Base-by-base conservation (phyloP, 2,329 filamentous ascomycete genomes). In the Cladosporium halotolerans region DNA sequence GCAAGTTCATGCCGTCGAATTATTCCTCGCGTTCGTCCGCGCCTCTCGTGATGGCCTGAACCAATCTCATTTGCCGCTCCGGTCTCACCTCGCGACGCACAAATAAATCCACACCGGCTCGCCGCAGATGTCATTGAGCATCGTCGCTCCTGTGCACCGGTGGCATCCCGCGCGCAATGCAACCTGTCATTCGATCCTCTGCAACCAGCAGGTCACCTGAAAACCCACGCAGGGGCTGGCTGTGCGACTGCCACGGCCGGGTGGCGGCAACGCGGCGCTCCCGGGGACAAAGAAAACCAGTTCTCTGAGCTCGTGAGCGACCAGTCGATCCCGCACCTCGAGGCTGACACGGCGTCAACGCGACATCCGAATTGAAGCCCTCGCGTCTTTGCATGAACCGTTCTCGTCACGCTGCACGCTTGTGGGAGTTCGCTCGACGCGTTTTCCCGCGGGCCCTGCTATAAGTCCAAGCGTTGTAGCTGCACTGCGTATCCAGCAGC, bases 51-150 rank as follows among this genome's bases (percentile, higher is more conserved):
- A 7, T 28, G 23, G 23, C n/a, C 36, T 39, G 13, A n/a, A n/a
- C 13, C 36, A n/a, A 9, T 39, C 8, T 39, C 36, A 39, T n/a
- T 14, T 13, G 8, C 36, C 36, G 34, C n/a, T 36, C 34, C n/a
- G 34, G 47, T 42, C 38, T 50, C 47, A 50, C 47, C 32, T 33
- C n/a, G 23, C 36, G 31, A 8, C 47, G 47, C 47, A 50, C 47
- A 43, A 50, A 50, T 43, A 50, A 50, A 50, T 42, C 38, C 38
- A 50, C 47, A 50, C 39, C 44, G 47, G 47, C 47, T 50, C 47
- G 47, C 47, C 47, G 47, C 47, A 50, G 47, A 50, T 50, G 47
- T 50, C 39, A 50, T 50, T 39, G 16, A 41, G 1, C 23, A 28
- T 28, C 18, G 18, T 39, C 36, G 14, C 38, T 42, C 31, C n/a